Evolutionary conservation across 2,329 filamentous ascomycete species (phyloP).

Genomic region (Fusarium sp.): DNA sequence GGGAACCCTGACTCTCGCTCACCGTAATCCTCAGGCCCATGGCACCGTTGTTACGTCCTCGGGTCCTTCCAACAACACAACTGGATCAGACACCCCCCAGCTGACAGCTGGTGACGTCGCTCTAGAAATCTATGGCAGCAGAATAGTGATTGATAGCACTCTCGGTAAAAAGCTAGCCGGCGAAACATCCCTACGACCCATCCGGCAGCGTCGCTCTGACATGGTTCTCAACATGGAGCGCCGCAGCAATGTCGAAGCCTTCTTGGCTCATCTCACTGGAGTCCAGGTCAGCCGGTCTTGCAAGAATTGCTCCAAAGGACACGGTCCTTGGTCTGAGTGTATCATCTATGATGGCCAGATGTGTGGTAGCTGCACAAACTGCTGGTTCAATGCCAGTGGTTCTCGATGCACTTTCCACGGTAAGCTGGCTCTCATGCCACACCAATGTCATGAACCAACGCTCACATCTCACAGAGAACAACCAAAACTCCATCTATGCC

Average conservation of each 20-base stretch:
- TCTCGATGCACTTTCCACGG: constrained; percentile 70
- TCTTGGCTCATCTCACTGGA: constrained; percentile 68
- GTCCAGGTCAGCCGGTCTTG: constrained; percentile 60
- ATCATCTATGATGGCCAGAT: constrained; percentile 69
- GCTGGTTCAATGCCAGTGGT: constrained; percentile 72
- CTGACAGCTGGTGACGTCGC: constrained; percentile 60
- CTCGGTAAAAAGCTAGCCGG: constrained; percentile 64
- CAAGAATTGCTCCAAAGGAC: constrained; percentile 69
- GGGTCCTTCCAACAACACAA: not conserved
- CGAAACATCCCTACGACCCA: constrained; percentile 60
- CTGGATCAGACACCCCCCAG: not conserved
- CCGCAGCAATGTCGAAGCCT: constrained; percentile 68
- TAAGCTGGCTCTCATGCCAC: constrained; percentile 47
- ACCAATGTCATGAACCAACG: not conserved
- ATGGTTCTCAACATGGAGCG: constrained; percentile 66
- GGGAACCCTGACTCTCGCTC: not conserved
- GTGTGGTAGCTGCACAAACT: constrained; percentile 71
- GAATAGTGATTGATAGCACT: constrained; percentile 62
- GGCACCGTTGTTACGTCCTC: not conserved
- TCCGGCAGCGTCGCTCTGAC: constrained; percentile 63
- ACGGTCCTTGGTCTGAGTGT: constrained; percentile 68
- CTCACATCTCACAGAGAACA: constrained; percentile 31
- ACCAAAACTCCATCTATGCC: constrained; percentile 27
- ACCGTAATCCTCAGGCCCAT: not conserved
- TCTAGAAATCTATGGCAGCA: constrained; percentile 57